A percentile compares a stretch with the other conserved stretches of the same genome.
Conservation (phyloP, 202 grass and related monocot species). For the Brachypodium distachyon region DNA sequence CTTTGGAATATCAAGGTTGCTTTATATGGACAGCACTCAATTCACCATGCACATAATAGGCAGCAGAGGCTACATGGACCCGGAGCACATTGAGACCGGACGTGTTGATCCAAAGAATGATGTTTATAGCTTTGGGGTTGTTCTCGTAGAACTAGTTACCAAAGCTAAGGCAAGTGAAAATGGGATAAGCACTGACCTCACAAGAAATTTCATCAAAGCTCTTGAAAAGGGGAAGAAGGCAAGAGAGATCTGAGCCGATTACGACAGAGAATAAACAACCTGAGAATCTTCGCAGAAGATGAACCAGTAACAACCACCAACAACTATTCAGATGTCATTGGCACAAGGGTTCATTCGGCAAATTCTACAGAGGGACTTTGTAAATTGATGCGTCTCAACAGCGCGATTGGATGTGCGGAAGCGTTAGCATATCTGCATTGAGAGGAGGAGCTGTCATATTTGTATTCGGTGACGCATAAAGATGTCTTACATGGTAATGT, state of each 20-base stretch:
- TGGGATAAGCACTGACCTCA: not conserved
- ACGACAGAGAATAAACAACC: too few relatives aligned
- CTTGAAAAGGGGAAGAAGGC: not conserved
- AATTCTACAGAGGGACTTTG: too few relatives aligned
- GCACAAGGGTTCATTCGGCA: too few relatives aligned
- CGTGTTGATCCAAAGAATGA: constrained; percentile 37
- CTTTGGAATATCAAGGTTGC: constrained; percentile 36
- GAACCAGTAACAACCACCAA: too few relatives aligned
- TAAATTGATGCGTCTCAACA: too few relatives aligned
- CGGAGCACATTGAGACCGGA: not conserved
- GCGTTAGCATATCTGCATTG: too few relatives aligned
- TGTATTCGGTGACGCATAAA: too few relatives aligned
- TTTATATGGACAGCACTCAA: constrained; percentile 16
- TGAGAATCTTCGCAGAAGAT: too few relatives aligned
- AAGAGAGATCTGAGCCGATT: not conserved
- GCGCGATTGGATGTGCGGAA: too few relatives aligned
- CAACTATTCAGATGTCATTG: too few relatives aligned
- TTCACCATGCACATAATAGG: constrained; percentile 10
- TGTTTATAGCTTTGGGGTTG: constrained; percentile 47
- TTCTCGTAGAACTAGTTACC: constrained; percentile 31
- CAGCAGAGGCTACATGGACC: constrained; percentile 34
- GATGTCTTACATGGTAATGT: too few relatives aligned
- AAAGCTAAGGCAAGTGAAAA: not conserved
- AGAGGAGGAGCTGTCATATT: too few relatives aligned
- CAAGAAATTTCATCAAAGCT: not conserved